Base-by-base conservation (phyloP, 768 basidiomycete species). In the Panaeolus cyanescens region DNA sequence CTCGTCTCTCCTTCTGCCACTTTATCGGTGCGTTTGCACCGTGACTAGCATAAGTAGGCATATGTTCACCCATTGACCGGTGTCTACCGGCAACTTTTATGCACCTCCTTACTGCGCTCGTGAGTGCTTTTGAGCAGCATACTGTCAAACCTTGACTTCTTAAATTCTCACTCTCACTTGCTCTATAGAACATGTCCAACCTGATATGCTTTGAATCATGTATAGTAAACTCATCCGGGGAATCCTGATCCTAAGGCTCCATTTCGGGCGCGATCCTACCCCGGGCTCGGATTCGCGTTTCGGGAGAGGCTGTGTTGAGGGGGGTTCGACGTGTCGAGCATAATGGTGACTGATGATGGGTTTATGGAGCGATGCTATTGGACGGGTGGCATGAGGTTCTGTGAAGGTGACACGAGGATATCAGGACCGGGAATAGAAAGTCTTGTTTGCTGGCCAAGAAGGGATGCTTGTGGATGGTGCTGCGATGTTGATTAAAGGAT, bases 361-460 rank as follows among this genome's bases (percentile, higher is more conserved):
- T 22, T 1, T 39, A 50, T 50, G 45, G 30, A 50, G 45, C 5
- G 13, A 50, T 50, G 39, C 39, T 42, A 20, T 22, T 37, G 36
- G 5, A 13, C n/a, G 36, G n/a, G n/a, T n/a, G n/a, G n/a, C n/a
- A n/a, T n/a, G n/a, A n/a, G n/a, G n/a, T n/a, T n/a, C n/a, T n/a
- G n/a, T n/a, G n/a, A n/a, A n/a, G n/a, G n/a, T n/a, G n/a, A 13
- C 33, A 50, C 45, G 45, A 50, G 45, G 45, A 50, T 50, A 22
- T 25, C 45, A 50, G 5, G 6, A 25, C 45, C 45, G 7, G 15
- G 45, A 50, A 50, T 50, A 50, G 45, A 50, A 50, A 28, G 25
- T 50, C n/a, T 50, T 22, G 45, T 50, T 8, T 50, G 45, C 45
- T 50, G 45, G 45, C 45, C n/a, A n/a, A n/a, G n/a, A n/a, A n/a